Percentiles rank a stretch among this genome's conserved stretches.
These are phyloP conservation scores for Pichia paraexigua DNA, from an alignment of 805 yeast species.

Conservation along the genomic window DNA sequence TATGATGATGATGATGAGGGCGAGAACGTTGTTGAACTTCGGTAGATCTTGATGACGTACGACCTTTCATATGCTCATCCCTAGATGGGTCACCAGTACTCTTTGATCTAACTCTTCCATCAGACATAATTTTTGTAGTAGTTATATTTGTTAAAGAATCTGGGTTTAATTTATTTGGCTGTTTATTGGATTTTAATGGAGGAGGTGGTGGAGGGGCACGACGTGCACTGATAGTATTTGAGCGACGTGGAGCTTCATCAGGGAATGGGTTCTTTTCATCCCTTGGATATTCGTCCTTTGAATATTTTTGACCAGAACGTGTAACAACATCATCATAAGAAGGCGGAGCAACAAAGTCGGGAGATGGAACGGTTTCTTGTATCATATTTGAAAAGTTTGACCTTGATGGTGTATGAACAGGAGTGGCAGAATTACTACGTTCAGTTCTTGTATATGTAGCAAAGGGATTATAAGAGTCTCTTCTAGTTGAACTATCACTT, in stretches of 20 bases:
- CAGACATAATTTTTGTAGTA: conserved; percentile 22
- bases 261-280: conserved; percentile 24
- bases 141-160: conserved; percentile 18
- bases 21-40: conserved; percentile 7
- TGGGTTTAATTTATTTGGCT: conserved; percentile 4
- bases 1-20: conserved; percentile 12
- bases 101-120: conserved; percentile 27
- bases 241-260: conserved; percentile 9
- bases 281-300: conserved; percentile 39
- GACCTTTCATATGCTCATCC: not conserved
- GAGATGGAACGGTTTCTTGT: not conserved
- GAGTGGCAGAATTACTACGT: conserved; percentile 4
- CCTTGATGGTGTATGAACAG: conserved; percentile 1
- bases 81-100: conserved; percentile 22
- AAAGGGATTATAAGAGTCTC: conserved; percentile 11
- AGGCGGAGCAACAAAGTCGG: conserved; percentile 48
- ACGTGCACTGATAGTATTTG: conserved; percentile 11
- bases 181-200: conserved; percentile 1
- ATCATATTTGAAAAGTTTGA: not conserved
- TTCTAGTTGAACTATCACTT: conserved; percentile 9
- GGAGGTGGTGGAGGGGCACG: conserved; percentile 12
- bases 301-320: conserved; percentile 31
- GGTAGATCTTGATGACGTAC: not conserved
- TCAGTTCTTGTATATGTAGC: conserved; percentile 2
- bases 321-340: conserved; percentile 60